Conservation (phyloP, 106 monocot species). For the Apostasia shenzhenica region DNA sequence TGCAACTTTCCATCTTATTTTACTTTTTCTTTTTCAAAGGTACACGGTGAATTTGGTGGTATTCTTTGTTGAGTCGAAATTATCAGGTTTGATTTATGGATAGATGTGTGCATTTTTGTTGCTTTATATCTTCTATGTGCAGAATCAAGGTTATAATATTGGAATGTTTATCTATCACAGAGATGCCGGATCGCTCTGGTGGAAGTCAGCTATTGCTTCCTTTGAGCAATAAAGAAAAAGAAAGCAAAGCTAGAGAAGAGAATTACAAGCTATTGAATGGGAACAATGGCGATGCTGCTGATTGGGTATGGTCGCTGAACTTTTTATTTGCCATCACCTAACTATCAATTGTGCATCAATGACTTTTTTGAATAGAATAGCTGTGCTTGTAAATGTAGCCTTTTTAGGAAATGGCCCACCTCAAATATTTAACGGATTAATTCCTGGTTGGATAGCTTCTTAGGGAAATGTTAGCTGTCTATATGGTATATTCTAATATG, state of each 20-base stretch:
- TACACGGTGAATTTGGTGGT: conserved; percentile 55
- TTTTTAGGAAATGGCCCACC: too few relatives aligned
- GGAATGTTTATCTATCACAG: conserved; percentile 9
- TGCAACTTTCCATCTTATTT: background rate
- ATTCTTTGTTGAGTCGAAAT: conserved; percentile 48
- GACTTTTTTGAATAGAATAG: too few relatives aligned
- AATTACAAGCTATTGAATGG: conserved; percentile 40
- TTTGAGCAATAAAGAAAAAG: conserved; percentile 31
- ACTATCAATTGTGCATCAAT: too few relatives aligned
- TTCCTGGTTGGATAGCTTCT: too few relatives aligned
- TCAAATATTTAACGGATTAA: too few relatives aligned
- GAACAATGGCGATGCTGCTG: conserved; percentile 26
- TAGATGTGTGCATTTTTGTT: background rate
- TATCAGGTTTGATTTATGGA: conserved; percentile 25
- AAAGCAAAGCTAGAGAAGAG: conserved; percentile 41
- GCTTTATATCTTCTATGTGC: background rate
- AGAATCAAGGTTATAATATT: background rate
- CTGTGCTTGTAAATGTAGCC: too few relatives aligned
- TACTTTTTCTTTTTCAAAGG: conserved; percentile 15
- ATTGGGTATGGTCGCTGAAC: conserved; percentile 25
- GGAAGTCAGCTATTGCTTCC: conserved; percentile 27
- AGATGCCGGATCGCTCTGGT: conserved; percentile 36
- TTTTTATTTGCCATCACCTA: background rate
- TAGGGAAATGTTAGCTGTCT: too few relatives aligned
- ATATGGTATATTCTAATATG: too few relatives aligned